Conservation (phyloP, 2,329 filamentous ascomycete species). For the Stachybotrys echinatus region DNA sequence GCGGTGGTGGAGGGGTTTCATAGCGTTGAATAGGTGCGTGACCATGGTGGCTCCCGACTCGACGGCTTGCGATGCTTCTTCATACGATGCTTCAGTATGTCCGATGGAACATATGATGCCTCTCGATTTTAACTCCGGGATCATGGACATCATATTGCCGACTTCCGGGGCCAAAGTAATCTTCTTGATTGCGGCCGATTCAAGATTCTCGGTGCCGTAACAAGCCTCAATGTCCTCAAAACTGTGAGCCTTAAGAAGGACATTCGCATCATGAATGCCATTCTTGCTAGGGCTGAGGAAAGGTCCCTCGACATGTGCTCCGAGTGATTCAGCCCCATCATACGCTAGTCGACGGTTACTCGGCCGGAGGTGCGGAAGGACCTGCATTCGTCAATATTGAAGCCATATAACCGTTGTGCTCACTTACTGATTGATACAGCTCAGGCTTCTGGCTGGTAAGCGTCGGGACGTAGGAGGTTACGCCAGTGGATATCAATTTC, state of each 20-base stretch:
- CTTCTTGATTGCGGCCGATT: conserved; percentile 58
- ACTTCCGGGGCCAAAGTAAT: conserved; percentile 83
- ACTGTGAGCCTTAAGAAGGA: conserved; percentile 59
- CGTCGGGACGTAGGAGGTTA: conserved; percentile 84
- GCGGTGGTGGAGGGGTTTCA: conserved; percentile 84
- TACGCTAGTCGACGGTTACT: conserved; percentile 57
- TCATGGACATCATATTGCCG: conserved; percentile 63
- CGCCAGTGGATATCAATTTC: conserved; percentile 68
- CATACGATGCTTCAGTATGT: conserved; percentile 83
- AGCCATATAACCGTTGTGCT: too few relatives aligned
- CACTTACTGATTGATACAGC: conserved; percentile 71
- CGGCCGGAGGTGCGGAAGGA: conserved; percentile 72
- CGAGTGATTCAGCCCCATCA: conserved; percentile 79
- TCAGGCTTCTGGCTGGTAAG: conserved; percentile 76
- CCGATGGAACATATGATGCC: conserved; percentile 77
- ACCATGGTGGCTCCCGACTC: conserved; percentile 80
- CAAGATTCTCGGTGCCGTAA: conserved; percentile 69
- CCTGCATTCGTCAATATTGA: conserved; percentile 28
- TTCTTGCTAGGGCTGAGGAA: conserved; percentile 82
- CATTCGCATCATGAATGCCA: conserved; percentile 73
- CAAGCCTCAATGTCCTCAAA: conserved; percentile 63
- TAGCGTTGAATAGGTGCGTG: conserved; percentile 91
- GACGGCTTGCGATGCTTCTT: conserved; percentile 68
- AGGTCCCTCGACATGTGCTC: conserved; percentile 86
- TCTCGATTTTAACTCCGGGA: conserved; percentile 58